Base-by-base conservation (phyloP, 805 yeast genomes). In the Hemisphaericaspora nanyangensis region DNA sequence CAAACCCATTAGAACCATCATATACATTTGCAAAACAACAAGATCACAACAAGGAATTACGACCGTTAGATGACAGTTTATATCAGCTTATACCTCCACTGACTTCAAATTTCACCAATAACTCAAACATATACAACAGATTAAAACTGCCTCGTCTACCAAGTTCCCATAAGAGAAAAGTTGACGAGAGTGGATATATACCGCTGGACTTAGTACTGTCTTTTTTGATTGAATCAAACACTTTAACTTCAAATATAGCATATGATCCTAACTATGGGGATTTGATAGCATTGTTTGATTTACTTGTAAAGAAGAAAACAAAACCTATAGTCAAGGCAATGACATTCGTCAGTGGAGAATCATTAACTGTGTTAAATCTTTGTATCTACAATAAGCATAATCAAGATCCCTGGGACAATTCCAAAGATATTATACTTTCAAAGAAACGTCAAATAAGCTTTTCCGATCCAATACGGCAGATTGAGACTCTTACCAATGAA, bases 401-500 rank as follows among this genome's bases (percentile, higher is more conserved):
- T 22, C 11, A 8, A 22, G 11, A 8, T 8, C n/a, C n/a, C n/a
- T n/a, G n/a, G n/a, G 26, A 22, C 11, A 22, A 22, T 22, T 8
- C 26, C 8, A 5, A 3, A 22, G 11, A 22, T 12, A 12, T 8
- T 5, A 22, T 22, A 22, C 26, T 3, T 8, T 22, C 26, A 22
- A 22, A 22, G 11, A 12, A 52, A 8, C 44, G 45, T 27, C 50
- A 55, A 34, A 42, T 57, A 2, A 37, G 47, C 17, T 44, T 71
- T 13, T 49, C 61, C 4, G 63, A 71, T 3, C 54, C 65, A 2
- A 72, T 76, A 7, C 63, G 62, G 34, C 73, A 67, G 37, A 63
- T 76, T 13, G 16, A 26, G n/a, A 11, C 19, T 17, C 7, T 1
- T 6, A 3, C 7, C 11, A 20, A 29, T 17, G 11, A 12, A 13